Evolutionary conservation across 129 eudicot genomes (phyloP).

Genomic region (Flaveria robusta): DNA sequence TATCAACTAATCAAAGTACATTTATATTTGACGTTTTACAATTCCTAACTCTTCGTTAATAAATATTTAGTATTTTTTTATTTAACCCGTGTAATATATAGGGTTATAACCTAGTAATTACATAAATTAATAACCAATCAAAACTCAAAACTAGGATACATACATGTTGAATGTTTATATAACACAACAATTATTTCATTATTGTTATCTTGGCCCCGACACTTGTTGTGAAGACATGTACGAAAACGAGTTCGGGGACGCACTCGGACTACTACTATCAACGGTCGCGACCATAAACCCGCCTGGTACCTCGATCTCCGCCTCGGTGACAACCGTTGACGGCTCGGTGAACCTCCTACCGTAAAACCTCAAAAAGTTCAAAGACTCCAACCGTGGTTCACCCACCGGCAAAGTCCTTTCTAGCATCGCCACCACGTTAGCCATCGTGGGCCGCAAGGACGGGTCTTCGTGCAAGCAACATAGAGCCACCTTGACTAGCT

Average conservation of each 20-base stretch:
- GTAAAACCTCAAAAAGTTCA: slow-evolving; percentile 72
- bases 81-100: no score
- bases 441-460: slow-evolving; percentile 64
- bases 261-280: slow-evolving; percentile 39
- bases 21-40: no score
- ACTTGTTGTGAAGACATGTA: slow-evolving; percentile 69
- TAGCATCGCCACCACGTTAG: slow-evolving; percentile 67
- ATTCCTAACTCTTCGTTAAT: no score
- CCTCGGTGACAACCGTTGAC: slow-evolving; percentile 43
- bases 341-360: slow-evolving; percentile 78
- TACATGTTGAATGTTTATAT: not conserved
- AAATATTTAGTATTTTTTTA: no score
- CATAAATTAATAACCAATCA: not conserved
- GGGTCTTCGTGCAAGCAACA: slow-evolving; percentile 96
- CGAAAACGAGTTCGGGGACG: slow-evolving; percentile 42
- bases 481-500: slow-evolving; percentile 70
- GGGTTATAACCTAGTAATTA: no score
- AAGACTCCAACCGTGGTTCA: slow-evolving; percentile 52
- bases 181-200: not conserved
- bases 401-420: slow-evolving; percentile 63
- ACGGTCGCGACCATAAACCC: slow-evolving; percentile 24
- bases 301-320: slow-evolving; percentile 23
- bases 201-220: slow-evolving; percentile 76
- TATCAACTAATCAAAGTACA: no score
- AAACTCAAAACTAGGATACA: slow-evolving; percentile 16